Conservation (phyloP, 2,329 filamentous ascomycete species). For the Microdochium trichocladiopsis region DNA sequence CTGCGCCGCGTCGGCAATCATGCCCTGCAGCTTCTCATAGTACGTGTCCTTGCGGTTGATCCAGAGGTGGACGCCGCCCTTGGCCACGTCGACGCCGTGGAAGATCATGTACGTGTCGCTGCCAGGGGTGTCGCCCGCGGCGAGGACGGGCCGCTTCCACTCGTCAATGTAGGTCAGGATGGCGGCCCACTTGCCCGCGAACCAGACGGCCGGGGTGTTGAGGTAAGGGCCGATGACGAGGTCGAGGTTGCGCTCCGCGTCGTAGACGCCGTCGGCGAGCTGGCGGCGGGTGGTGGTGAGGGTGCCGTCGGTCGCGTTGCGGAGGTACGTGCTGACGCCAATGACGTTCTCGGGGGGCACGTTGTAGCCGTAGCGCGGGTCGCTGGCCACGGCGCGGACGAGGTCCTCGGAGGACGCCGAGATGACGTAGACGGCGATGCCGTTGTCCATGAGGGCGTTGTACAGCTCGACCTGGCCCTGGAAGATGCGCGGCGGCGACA, state of each 20-base stretch:
- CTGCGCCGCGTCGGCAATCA: constrained; percentile 26
- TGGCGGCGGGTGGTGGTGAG: constrained; percentile 30
- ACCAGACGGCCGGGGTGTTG: constrained; percentile 36
- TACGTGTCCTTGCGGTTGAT: constrained; percentile 28
- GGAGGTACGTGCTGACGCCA: constrained; percentile 30
- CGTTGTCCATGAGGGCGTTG: constrained; percentile 32
- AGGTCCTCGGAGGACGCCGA: constrained; percentile 34
- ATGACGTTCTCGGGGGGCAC: constrained; percentile 35
- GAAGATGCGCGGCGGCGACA: constrained; percentile 28
- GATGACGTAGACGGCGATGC: constrained; percentile 34
- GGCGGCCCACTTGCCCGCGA: constrained; percentile 33
- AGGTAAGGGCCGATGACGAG: constrained; percentile 30
- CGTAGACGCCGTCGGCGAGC: constrained; percentile 27
- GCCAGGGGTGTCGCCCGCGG: constrained; percentile 32
- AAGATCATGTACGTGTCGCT: constrained; percentile 37
- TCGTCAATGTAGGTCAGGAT: constrained; percentile 33
- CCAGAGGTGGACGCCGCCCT: constrained; percentile 33
- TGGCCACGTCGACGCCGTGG: constrained; percentile 32
- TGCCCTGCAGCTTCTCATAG: constrained; percentile 24
- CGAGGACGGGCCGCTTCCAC: constrained; percentile 34
- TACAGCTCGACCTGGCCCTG: constrained; percentile 33
- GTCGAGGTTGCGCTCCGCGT: constrained; percentile 27
- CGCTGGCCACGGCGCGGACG: constrained; percentile 36
- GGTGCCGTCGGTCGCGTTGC: constrained; percentile 16
- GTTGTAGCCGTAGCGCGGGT: constrained; percentile 37